Conservation (phyloP, 2,329 filamentous ascomycete genomes). For the Alternaria gansuensis region DNA sequence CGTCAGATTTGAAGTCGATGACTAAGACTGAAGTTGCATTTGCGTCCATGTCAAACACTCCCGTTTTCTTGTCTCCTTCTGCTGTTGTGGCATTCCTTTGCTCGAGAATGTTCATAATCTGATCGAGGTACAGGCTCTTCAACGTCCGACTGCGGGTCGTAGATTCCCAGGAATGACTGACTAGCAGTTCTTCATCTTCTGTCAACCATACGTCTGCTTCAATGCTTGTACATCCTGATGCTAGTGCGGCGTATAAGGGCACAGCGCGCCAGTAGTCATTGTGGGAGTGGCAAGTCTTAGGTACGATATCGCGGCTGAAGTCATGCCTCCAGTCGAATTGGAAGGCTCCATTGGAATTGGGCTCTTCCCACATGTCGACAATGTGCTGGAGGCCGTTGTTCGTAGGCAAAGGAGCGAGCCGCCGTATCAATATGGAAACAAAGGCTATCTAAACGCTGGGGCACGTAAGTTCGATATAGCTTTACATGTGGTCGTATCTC, state of each 20-base stretch:
- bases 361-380: conserved; percentile 40
- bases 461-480: conserved; percentile 14
- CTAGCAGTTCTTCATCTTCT: conserved; percentile 38
- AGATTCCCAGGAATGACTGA: conserved; percentile 39
- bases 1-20: conserved; percentile 73
- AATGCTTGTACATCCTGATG: conserved; percentile 49
- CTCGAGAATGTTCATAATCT: conserved; percentile 56
- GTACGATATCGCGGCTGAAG: conserved; percentile 51
- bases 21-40: conserved; percentile 65
- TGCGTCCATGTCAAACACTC: conserved; percentile 60
- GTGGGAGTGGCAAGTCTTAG: conserved; percentile 54
- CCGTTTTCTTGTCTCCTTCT: conserved; percentile 44
- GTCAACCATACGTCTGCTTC: conserved; percentile 48
- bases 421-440: conserved; percentile 31
- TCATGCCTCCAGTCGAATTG: conserved; percentile 48
- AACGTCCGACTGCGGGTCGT: conserved; percentile 36
- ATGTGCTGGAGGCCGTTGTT: conserved; percentile 40
- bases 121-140: conserved; percentile 37
- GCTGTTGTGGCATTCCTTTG: conserved; percentile 37
- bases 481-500: not conserved
- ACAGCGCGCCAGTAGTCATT: conserved; percentile 57
- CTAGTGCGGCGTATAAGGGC: conserved; percentile 53
- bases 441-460: conserved; percentile 38
- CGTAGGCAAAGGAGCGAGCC: conserved; percentile 30
- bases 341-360: conserved; percentile 29